Base-by-base conservation (phyloP, 495 filamentous ascomycete genomes). In the Xylaria cubensis region DNA sequence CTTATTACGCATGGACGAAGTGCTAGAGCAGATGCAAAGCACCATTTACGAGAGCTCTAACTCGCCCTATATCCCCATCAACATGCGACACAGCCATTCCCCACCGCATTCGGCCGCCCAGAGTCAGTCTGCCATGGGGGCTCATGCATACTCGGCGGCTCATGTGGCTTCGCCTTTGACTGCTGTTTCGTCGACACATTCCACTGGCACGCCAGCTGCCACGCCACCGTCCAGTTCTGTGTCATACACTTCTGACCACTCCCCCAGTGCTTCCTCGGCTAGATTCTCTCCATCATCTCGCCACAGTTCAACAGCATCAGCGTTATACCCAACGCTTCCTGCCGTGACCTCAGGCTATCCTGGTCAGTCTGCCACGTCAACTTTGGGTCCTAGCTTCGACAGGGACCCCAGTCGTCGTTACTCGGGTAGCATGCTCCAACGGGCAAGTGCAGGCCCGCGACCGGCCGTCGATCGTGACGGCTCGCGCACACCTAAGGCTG, bases 21-120 rank as follows among this genome's bases (percentile, higher is more conserved):
- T 97, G 83, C 86, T 99, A 48, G 93, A 97, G 81, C 93, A 97
- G 81, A 94, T 98, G 86, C 94, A 97, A 76, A 87, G 90, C 73
- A 97, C 95, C 9, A 92, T 98, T 36, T 98, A 98, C 79, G 95
- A 98, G 81, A 95, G 89, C 76, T 90, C 94, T 29, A 92, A 93
- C 76, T 76, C 82, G 1, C 80, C 82, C 36, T 83, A 83, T 39
- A 71, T 77, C 17, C 76, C 81, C 17, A 58, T 90, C 72, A 87
- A 87, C 79, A 91, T 90, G 78, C 92, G 94, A 67, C 84, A 90
- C 29, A 92, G 90, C 74, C 86, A 93, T 69, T 93, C 93, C n/a
- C 93, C 94, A 0, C 90, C 89, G 10, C 85, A 88, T 64, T 82
- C 82, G 26, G 78, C 85, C 8, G 80, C 81, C 44, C 84, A 87